A percentile compares a stretch with the other conserved stretches of the same genome.
Evolutionary conservation across 257 asterid species (phyloP).

Genomic region (Solanum infundibuliforme): DNA sequence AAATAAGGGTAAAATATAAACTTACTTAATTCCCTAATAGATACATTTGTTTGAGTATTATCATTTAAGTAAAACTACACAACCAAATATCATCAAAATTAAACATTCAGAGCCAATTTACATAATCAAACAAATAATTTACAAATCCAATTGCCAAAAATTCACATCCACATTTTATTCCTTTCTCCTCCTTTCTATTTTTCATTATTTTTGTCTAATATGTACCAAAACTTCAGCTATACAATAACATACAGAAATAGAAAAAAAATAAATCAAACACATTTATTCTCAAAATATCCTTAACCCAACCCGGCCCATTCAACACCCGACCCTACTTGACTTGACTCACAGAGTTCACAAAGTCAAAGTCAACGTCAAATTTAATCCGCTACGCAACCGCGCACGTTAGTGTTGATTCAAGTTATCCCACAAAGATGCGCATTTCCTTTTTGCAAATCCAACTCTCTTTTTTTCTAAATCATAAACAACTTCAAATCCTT

Average conservation of each 20-base stretch:
- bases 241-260: neutral
- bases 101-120: neutral
- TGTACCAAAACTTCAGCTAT: neutral
- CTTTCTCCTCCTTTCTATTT: neutral
- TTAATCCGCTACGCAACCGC: neutral
- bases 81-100: neutral
- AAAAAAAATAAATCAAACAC: neutral
- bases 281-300: neutral
- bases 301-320: neutral
- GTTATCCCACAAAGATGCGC: conserved; percentile 77
- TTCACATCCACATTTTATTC: neutral
- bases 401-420: conserved; percentile 34
- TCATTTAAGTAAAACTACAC: neutral
- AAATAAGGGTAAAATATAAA: too few relatives aligned
- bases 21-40: too few relatives aligned
- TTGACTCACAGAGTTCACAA: neutral
- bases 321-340: neutral
- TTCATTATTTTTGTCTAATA: neutral
- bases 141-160: neutral
- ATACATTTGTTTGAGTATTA: neutral
- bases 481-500: conserved; percentile 94
- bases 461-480: conserved; percentile 64
- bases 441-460: conserved; percentile 77
- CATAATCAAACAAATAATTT: neutral
- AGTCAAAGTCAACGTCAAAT: neutral